Evolutionary conservation across 768 basidiomycete species (phyloP).

Genomic region (Rhodosporidiobolus odoratus): DNA sequence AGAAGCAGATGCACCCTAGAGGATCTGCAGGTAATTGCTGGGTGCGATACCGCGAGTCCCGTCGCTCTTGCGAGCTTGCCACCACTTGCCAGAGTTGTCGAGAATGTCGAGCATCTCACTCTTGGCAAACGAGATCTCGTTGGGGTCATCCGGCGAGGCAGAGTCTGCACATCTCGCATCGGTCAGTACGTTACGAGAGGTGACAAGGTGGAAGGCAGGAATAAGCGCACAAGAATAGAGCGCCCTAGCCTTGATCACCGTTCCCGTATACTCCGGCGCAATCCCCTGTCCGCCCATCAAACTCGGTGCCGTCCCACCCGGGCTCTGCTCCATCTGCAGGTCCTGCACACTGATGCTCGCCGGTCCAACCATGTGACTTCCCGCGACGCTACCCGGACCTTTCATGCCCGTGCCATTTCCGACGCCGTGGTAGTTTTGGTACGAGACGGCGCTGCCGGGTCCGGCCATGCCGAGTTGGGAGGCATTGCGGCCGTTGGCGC

Average conservation of each 20-base stretch:
- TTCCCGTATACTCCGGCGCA: constrained; percentile 44
- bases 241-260: constrained; percentile 72
- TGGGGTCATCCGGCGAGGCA: constrained; percentile 90
- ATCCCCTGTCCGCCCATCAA: constrained; percentile 18
- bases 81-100: constrained; percentile 75
- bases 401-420: constrained; percentile 24
- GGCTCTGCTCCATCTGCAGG: constrained; percentile 13
- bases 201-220: not conserved
- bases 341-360: constrained; percentile 12
- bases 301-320: not conserved
- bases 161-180: constrained; percentile 56
- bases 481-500: not conserved
- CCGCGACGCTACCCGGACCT: constrained; percentile 49
- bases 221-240: constrained; percentile 70
- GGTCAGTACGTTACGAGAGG: not conserved
- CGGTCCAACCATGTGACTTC: constrained; percentile 4
- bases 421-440: constrained; percentile 27
- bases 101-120: constrained; percentile 87
- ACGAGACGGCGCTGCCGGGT: constrained; percentile 36
- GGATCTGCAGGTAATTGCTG: constrained; percentile 12
- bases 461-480: constrained; percentile 14
- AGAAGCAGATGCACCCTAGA: not conserved
- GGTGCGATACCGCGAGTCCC: constrained; percentile 50
- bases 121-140: constrained; percentile 88
- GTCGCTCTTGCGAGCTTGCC: constrained; percentile 77